Percentiles rank a stretch among this genome's conserved stretches.
phyloP scores from a whole-genome alignment of 2,329 filamentous ascomycete species.

The Trichoderma brevicompactum region DNA sequence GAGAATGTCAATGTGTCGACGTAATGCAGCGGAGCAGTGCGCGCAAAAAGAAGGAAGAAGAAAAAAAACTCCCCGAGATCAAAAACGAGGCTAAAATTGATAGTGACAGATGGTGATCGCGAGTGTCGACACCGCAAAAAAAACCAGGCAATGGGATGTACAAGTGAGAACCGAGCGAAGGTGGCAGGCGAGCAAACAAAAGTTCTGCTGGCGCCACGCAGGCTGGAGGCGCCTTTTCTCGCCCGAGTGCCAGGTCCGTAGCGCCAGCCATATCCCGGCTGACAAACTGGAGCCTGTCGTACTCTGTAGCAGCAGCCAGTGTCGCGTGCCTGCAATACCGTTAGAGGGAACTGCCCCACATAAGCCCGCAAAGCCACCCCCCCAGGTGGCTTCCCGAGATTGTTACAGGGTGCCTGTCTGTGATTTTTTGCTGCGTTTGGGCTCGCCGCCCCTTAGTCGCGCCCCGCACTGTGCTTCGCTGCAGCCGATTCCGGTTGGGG shows the following conservation, averaged over 20 bases:
- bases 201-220: slow-evolving; percentile 7
- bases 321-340: slow-evolving; percentile 29
- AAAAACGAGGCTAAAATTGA: not conserved
- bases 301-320: slow-evolving; percentile 17
- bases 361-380: slow-evolving; percentile 18
- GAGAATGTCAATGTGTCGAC: not conserved
- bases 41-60: not conserved
- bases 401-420: no score
- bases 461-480: no score
- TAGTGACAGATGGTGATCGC: slow-evolving; percentile 6
- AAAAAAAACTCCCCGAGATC: not conserved
- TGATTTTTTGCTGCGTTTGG: not conserved
- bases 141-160: slow-evolving; percentile 1
- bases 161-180: not conserved
- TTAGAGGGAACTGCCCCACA: slow-evolving; percentile 15
- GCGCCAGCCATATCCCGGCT: no score
- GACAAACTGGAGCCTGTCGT: not conserved
- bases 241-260: not conserved
- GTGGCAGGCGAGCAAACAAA: slow-evolving; percentile 21
- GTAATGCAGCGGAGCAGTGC: not conserved
- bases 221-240: not conserved
- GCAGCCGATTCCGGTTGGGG: no score
- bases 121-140: slow-evolving; percentile 7
- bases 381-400: not conserved
- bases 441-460: no score